These are phyloP conservation scores for Rhynchospora pubera DNA, from an alignment of 176 grass and related monocot genomes.

Conservation along the genomic window DNA sequence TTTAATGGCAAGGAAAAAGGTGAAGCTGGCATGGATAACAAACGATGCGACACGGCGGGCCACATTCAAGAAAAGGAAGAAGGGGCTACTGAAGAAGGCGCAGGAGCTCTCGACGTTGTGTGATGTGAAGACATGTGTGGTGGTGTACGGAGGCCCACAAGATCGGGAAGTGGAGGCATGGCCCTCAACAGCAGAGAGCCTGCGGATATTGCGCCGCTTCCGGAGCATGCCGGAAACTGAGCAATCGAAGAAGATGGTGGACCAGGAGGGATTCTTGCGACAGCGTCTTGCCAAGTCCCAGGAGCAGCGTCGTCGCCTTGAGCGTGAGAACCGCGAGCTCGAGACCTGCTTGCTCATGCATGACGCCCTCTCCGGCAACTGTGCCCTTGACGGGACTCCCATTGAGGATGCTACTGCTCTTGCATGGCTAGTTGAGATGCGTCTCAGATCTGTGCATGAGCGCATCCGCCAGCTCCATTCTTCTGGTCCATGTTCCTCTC, in stretches of 20 bases:
- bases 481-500: background rate
- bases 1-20: conserved; percentile 36
- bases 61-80: conserved; percentile 30
- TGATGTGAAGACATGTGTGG: conserved; percentile 18
- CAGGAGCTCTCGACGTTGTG: conserved; percentile 27
- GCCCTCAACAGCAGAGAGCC: conserved; percentile 9
- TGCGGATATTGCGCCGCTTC: conserved; percentile 16
- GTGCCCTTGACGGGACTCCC: background rate
- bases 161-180: conserved; percentile 15
- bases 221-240: conserved; percentile 10
- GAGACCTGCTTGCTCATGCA: conserved; percentile 11
- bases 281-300: background rate
- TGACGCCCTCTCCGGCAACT: background rate
- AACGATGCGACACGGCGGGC: conserved; percentile 24
- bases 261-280: conserved; percentile 28
- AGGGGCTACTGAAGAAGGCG: conserved; percentile 30
- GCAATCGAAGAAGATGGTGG: conserved; percentile 29
- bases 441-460: conserved; percentile 14
- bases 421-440: background rate
- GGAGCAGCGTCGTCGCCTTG: conserved; percentile 5
- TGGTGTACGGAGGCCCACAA: conserved; percentile 18
- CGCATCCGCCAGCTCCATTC: background rate
- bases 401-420: background rate
- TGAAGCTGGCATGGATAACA: conserved; percentile 28
- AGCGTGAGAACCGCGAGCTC: background rate